phyloP scores from a whole-genome alignment of 768 basidiomycete genomes.

The Pleurotus pulmonarius region DNA sequence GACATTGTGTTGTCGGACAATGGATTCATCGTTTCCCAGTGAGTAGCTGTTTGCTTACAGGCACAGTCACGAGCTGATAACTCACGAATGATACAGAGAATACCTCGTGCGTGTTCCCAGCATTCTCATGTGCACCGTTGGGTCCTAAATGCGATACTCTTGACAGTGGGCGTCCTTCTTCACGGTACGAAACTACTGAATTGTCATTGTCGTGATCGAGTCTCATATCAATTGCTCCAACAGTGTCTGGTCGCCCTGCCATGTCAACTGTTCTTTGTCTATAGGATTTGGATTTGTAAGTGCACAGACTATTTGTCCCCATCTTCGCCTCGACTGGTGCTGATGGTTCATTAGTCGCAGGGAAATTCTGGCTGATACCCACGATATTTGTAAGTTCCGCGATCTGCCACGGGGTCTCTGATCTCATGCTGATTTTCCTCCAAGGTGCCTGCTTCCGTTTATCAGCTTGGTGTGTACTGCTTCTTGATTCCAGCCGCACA shows the following conservation, averaged over 20 bases:
- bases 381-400: background rate
- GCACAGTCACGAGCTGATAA: background rate
- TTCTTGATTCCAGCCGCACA: too few relatives aligned
- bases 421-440: background rate
- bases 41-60: background rate
- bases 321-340: background rate
- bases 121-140: background rate
- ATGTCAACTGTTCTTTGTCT: slow-evolving; percentile 1
- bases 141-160: background rate
- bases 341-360: background rate
- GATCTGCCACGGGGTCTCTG: background rate
- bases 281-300: slow-evolving; percentile 6
- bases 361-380: background rate
- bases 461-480: background rate
- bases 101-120: background rate
- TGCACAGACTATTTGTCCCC: too few relatives aligned
- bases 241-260: slow-evolving; percentile 5
- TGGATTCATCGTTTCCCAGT: slow-evolving; percentile 3
- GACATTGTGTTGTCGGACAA: slow-evolving; percentile 4
- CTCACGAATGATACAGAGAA: background rate
- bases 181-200: background rate
- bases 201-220: too few relatives aligned
- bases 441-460: slow-evolving; percentile 1
- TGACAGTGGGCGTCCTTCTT: slow-evolving; percentile 5
- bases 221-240: background rate